These are phyloP conservation scores for Byssoonygena ceratinophila DNA, from an alignment of 2,329 filamentous ascomycete genomes.

Conservation along the genomic window DNA sequence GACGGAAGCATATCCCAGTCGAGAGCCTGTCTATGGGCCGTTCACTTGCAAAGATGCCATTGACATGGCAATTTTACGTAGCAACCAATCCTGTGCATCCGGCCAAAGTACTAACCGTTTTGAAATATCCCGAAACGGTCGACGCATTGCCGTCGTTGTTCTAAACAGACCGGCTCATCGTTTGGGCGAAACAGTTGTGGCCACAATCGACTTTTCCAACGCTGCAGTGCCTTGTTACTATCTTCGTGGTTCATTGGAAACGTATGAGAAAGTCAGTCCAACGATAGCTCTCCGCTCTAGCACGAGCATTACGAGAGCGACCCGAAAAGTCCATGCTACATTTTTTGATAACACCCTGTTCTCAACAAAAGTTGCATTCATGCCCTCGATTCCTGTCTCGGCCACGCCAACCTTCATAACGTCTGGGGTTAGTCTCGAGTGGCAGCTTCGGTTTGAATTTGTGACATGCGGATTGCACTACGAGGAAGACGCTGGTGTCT, in stretches of 20 bases:
- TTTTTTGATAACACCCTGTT: constrained; percentile 75
- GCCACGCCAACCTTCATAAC: constrained; percentile 90
- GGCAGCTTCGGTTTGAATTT: constrained; percentile 86
- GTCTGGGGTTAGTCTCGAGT: constrained; percentile 73
- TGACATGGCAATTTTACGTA: constrained; percentile 77
- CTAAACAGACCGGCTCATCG: constrained; percentile 80
- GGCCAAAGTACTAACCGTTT: constrained; percentile 83
- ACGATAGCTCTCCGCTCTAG: constrained; percentile 73
- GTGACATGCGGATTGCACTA: constrained; percentile 56
- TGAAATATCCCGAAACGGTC: constrained; percentile 86
- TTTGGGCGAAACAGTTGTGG: constrained; percentile 74
- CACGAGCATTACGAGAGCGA: constrained; percentile 76
- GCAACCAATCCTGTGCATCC: constrained; percentile 56
- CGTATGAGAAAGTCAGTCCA: constrained; percentile 69
- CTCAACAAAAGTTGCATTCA: constrained; percentile 67
- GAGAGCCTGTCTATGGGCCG: constrained; percentile 30
- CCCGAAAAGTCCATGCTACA: constrained; percentile 66
- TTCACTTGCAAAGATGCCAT: constrained; percentile 69
- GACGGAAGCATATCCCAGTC: constrained; percentile 48
- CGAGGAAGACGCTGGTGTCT: constrained; percentile 30
- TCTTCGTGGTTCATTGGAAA: constrained; percentile 74
- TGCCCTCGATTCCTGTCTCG: constrained; percentile 66
- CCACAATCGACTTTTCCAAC: constrained; percentile 71
- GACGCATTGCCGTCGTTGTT: constrained; percentile 80
- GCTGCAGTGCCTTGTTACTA: constrained; percentile 76